phyloP scores from a whole-genome alignment of 2,329 filamentous ascomycete species.

The Botrytis pseudocinerea region DNA sequence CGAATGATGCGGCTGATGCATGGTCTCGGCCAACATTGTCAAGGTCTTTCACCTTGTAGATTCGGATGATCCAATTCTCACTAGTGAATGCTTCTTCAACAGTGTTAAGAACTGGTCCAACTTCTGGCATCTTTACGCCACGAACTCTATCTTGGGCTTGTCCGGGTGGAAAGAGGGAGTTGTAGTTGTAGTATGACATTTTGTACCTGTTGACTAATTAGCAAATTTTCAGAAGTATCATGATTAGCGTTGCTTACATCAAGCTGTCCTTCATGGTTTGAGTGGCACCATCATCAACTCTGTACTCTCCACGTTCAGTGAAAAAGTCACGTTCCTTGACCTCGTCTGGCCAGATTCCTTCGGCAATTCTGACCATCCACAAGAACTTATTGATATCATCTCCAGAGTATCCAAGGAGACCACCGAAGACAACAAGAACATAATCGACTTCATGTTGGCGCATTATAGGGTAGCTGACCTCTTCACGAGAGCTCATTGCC shows the following conservation, averaged over 20 bases:
- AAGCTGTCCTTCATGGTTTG: slow-evolving; percentile 99
- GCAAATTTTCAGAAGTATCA: slow-evolving; percentile 20
- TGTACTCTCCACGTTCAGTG: slow-evolving; percentile 89
- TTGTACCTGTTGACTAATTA: slow-evolving; percentile 74
- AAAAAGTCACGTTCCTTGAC: slow-evolving; percentile 97
- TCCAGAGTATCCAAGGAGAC: slow-evolving; percentile 92
- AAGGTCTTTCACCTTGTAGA: slow-evolving; percentile 99
- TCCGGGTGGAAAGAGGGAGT: slow-evolving; percentile 84
- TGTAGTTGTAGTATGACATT: slow-evolving; percentile 99
- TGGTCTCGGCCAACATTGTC: slow-evolving; percentile 95
- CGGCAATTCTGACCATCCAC: slow-evolving; percentile 99
- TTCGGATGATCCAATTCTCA: slow-evolving; percentile 99
- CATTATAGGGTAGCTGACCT: slow-evolving; percentile 98
- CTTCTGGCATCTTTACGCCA: slow-evolving; percentile 73
- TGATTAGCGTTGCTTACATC: slow-evolving; percentile 66
- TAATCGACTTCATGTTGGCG: slow-evolving; percentile 98
- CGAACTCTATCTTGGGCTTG: slow-evolving; percentile 91
- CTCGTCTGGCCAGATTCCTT: slow-evolving; percentile 99
- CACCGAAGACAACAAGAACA: slow-evolving; percentile 95
- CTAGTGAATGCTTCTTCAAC: slow-evolving; percentile 97
- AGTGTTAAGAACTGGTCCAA: slow-evolving; percentile 81
- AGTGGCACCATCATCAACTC: slow-evolving; percentile 88
- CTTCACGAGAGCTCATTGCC: slow-evolving; percentile 95
- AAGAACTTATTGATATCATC: slow-evolving; percentile 99
- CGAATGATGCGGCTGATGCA: slow-evolving; percentile 66